A percentile compares a stretch with the other conserved stretches of the same genome.
Evolutionary conservation across 140 eudicot genomes (phyloP).

Genomic region (Stevia rebaudiana): DNA sequence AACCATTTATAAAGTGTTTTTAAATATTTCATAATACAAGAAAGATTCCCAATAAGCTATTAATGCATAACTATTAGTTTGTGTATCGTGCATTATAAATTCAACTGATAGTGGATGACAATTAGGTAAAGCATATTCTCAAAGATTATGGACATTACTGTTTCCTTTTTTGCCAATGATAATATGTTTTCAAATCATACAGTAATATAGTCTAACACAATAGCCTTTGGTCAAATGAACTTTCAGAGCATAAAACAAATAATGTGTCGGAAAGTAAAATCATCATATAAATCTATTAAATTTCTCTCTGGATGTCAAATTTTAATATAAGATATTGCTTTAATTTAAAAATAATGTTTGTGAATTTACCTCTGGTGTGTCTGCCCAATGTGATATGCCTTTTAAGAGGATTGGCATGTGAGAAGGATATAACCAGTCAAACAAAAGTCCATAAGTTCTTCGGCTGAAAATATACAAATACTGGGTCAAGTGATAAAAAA

Average conservation of each 20-base stretch:
- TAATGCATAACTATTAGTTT: slow-evolving; percentile 68
- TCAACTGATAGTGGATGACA: slow-evolving; percentile 77
- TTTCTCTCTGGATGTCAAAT: background rate
- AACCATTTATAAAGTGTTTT: background rate
- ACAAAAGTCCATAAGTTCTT: slow-evolving; percentile 77
- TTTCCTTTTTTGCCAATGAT: background rate
- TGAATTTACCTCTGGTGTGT: slow-evolving; percentile 75
- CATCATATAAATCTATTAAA: background rate
- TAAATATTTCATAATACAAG: background rate
- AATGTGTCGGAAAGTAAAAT: background rate
- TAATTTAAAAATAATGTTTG: background rate
- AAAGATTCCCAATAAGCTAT: background rate
- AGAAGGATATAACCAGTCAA: slow-evolving; percentile 94
- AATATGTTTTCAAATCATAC: background rate
- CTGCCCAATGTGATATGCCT: slow-evolving; percentile 93
- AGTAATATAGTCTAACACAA: no score
- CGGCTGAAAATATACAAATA: slow-evolving; percentile 50
- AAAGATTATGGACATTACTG: background rate
- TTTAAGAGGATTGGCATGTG: slow-evolving; percentile 81
- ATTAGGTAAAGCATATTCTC: slow-evolving; percentile 48
- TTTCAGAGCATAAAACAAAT: background rate
- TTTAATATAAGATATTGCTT: background rate
- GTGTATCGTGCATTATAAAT: slow-evolving; percentile 65
- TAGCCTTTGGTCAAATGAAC: background rate
- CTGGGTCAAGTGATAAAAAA: background rate